Evolutionary conservation across 1,284 basidiomycete species (phyloP), one percentile per base, ranked within the genome.

Genomic region (Ganoderma lucidum): DNA sequence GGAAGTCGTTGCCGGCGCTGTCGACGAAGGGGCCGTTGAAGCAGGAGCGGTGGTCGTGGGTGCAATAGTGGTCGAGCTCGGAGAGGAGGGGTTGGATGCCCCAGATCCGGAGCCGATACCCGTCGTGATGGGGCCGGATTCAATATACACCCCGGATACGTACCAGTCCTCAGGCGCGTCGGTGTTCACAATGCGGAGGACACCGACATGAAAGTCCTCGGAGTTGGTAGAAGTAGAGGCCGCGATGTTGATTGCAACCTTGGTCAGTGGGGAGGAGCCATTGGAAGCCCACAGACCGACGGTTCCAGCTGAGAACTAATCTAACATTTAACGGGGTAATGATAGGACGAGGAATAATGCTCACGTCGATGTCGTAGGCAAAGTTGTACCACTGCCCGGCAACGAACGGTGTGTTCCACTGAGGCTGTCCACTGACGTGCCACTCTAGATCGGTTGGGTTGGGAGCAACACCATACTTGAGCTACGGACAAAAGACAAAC

Each of bases 311-410:
- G 80, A 81, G 80, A 91, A 90, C 85, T 89, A 64, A 15, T 28
- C n/a, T 4, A 17, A 59, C 19, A 23, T 5, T 15, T 63, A 9
- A 45, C 30, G 19, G 19, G 28, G 19, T 23, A 23, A 32, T 14
- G 6, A 15, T 35, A 39, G 6, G 15, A 45, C 45, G 15, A 6
- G 15, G 15, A 48, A 41, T 35, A 23, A 53, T 28, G 80, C 85
- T 73, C 64, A 86, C 86, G 74, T 89, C 81, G 72, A 89, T 88
- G 71, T 89, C 86, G 74, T 89, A 89, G 35, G 88, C 88, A 74
- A 89, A 89, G 82, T 90, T 90, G 81, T 85, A 88, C 88, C 88
- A 90, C 48, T 84, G 85, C 62, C 84, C 86, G 10, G 88, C 81
- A 15, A 80, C 82, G 78, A 87, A 87, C 2, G 85, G 81, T 3